phyloP scores from a whole-genome alignment of 1,139 yeast genomes.

The Candida smagusa region DNA sequence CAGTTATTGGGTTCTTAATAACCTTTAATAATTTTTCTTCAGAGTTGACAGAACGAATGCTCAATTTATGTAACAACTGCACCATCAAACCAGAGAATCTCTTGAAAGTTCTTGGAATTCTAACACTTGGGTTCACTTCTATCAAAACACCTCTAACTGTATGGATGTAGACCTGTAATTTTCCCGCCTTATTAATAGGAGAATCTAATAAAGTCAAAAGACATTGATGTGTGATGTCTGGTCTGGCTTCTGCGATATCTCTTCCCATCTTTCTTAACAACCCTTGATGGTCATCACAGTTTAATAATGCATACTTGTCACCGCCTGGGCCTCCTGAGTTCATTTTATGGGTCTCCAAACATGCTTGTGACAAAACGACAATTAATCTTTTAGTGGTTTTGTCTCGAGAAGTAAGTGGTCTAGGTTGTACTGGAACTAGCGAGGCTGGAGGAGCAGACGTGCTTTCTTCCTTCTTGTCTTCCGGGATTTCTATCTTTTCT shows the following conservation, averaged over 20 bases:
- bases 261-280: constrained; percentile 91
- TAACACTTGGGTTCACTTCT: constrained; percentile 93
- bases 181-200: constrained; percentile 96
- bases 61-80: constrained; percentile 84
- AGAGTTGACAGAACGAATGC: constrained; percentile 90
- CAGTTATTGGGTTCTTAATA: constrained; percentile 94
- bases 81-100: constrained; percentile 98
- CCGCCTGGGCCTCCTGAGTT: constrained; percentile 74
- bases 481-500: constrained; percentile 1
- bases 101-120: constrained; percentile 97
- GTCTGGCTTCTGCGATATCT: constrained; percentile 96
- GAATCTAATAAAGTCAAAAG: constrained; percentile 88
- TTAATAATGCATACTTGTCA: constrained; percentile 86
- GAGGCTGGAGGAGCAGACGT: constrained; percentile 58
- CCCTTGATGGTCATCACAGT: constrained; percentile 98
- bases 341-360: constrained; percentile 90
- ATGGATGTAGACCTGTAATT: constrained; percentile 90
- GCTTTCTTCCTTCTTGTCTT: constrained; percentile 25
- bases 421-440: constrained; percentile 81
- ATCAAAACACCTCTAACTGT: constrained; percentile 92
- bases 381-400: constrained; percentile 79
- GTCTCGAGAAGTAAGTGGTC: constrained; percentile 76
- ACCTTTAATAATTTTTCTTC: constrained; percentile 92
- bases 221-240: constrained; percentile 97
- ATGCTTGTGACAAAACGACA: constrained; percentile 92